phyloP scores from a whole-genome alignment of 257 asterid species.

The Plantago elongata region DNA sequence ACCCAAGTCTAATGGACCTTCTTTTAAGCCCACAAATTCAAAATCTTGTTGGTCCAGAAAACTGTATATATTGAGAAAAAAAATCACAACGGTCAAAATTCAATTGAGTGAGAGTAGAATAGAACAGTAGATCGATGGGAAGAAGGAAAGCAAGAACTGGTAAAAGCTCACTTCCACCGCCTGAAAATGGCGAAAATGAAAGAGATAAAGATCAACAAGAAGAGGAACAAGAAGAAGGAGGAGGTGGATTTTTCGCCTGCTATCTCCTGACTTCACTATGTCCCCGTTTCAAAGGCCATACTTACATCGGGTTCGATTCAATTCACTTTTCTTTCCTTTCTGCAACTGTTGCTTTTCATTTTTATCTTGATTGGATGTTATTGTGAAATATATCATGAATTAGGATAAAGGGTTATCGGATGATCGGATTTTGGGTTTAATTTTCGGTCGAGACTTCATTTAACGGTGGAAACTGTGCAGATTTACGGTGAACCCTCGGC shows the following conservation, averaged over 20 bases:
- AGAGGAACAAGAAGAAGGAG: constrained; percentile 21
- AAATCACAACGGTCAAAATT: constrained; percentile 7
- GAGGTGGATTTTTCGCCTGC: constrained; percentile 56
- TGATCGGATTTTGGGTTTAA: background rate
- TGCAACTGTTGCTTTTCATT: background rate
- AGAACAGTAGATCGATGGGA: constrained; percentile 46
- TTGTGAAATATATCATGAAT: too few species aligned
- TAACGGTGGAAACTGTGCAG: constrained; percentile 21
- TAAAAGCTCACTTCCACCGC: constrained; percentile 20
- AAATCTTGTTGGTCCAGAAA: too few species aligned
- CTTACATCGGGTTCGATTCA: constrained; percentile 71
- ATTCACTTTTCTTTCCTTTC: background rate
- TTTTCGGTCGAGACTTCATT: background rate
- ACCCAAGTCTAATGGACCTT: too few species aligned
- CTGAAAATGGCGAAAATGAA: constrained; percentile 18
- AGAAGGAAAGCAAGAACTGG: constrained; percentile 33
- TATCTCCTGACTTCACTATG: constrained; percentile 76
- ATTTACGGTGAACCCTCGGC: constrained; percentile 79
- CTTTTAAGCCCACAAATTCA: too few species aligned
- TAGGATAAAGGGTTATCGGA: too few species aligned
- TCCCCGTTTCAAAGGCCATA: constrained; percentile 84
- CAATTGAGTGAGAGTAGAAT: background rate
- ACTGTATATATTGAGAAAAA: too few species aligned
- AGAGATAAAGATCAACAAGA: background rate
- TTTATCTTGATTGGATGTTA: too few species aligned